Base-by-base conservation (phyloP, 1,284 basidiomycete species). In the Papiliotrema nemorosa region DNA sequence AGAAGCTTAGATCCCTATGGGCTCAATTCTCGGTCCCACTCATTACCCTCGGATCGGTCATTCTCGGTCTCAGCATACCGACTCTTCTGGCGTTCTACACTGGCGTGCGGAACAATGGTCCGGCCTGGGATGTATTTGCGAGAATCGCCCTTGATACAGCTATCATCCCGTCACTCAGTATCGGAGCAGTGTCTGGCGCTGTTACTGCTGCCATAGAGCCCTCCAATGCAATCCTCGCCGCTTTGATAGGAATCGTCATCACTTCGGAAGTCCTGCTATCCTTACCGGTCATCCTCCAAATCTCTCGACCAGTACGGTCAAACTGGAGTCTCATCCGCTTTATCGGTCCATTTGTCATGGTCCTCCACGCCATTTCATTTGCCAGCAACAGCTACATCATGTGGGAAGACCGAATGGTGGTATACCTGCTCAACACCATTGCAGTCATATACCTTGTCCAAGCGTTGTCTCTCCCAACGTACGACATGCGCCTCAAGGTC, bases 381-480 rank as follows among this genome's bases (percentile, higher is more conserved):
- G 80, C 86, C 12, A 92, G 90, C 22, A 98, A 97, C 76, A 96
- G 91, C 0, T 96, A 90, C 76, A 88, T 88, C 27, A 83, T 98
- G 69, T 97, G 91, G 88, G 96, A 98, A 79, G 93, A 97, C 69
- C 81, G 82, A 31, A 78, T 90, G 47, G 79, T 88, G 6, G 81
- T 83, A 2, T 92, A 85, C 78, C 80, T 96, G 46, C 77, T 86
- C 44, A 71, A 85, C 44, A 80, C 87, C 13, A 56, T 73, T 21
- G 59, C 74, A 1, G 78, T 85, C 39, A 72, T 88, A 31, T 73
- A 82, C 22, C 79, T 85, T 0, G 76, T 79, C 53, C 74, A 84
- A 59, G 75, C 86, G 35, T 76, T 76, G 20, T 76, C 78, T 1
- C 85, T 87, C 0, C 85, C 87, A 0, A 84, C 82, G 4, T 59